These are phyloP conservation scores for Metschnikowia koreensis DNA, from an alignment of 805 yeast species.

Conservation along the genomic window DNA sequence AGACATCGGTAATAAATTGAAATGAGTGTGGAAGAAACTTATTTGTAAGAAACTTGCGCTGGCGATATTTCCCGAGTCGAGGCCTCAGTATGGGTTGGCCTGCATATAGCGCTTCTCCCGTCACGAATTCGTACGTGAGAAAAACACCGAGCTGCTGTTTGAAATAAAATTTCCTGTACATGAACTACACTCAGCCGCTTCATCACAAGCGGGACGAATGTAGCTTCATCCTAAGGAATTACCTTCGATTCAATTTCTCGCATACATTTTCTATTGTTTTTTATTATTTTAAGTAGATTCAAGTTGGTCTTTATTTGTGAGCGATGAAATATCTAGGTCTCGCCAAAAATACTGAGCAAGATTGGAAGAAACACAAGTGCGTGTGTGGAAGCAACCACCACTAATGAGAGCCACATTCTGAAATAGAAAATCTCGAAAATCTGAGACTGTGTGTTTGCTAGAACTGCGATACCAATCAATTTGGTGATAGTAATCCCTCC, in stretches of 20 bases:
- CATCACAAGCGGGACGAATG: not conserved
- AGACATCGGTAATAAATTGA: slow-evolving; percentile 23
- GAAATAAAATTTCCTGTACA: slow-evolving; percentile 1
- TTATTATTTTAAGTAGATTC: too few species aligned
- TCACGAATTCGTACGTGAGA: slow-evolving; percentile 6
- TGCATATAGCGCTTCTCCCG: slow-evolving; percentile 7
- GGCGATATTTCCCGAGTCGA: slow-evolving; percentile 3
- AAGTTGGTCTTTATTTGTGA: too few species aligned
- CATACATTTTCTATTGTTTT: not conserved
- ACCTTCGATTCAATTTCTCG: not conserved
- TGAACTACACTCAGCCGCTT: not conserved
- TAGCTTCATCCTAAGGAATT: not conserved
- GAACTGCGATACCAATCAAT: slow-evolving; percentile 78
- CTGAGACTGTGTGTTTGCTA: slow-evolving; percentile 83
- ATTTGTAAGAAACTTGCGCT: slow-evolving; percentile 3
- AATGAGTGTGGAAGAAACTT: not conserved
- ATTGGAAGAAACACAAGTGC: slow-evolving; percentile 79
- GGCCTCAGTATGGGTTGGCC: slow-evolving; percentile 3
- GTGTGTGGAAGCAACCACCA: slow-evolving; percentile 75
- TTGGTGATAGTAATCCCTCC: slow-evolving; percentile 91
- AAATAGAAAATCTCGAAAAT: slow-evolving; percentile 91
- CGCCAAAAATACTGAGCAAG: slow-evolving; percentile 58
- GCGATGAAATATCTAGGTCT: not conserved
- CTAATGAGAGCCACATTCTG: slow-evolving; percentile 88
- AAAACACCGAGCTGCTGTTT: not conserved